Evolutionary conservation across 2,329 filamentous ascomycete species (phyloP), one percentile per base, ranked within the genome.

Genomic region (Pseudogymnoascus sp.): DNA sequence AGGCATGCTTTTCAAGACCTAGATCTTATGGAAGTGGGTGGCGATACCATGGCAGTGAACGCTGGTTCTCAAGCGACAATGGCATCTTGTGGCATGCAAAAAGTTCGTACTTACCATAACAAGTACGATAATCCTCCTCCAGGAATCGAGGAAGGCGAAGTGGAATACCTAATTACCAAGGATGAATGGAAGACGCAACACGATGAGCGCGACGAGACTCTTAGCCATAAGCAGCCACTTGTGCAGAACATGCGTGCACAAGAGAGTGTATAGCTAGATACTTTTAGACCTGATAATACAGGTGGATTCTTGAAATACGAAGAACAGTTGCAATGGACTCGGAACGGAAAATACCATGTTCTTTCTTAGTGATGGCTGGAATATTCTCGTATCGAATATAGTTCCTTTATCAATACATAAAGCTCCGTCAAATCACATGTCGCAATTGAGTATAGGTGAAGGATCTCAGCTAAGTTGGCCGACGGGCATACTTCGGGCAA

Each of bases 21-120:
- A 3, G 64, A 63, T 8, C 58, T 72, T 17, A 60, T 64, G 7
- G 66, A 68, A 38, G 62, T 71, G 1, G 67, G 66, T 39, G 71
- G 67, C 6, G 69, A 72, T 58, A 73, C 71, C 13, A 73, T 73
- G 71, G 66, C 69, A 31, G 65, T 73, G 9, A 73, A 73, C 59
- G 63, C 59, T 51, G 68, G 68, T 4, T 73, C 71, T 2, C 60
- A 69, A 27, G 69, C 70, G 29, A 55, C 48, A 55, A 55, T 55
- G 48, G 48, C 48, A 55, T 55, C 48, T 55, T 55, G 13, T 55
- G 48, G 48, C 5, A 55, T 55, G 48, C 15, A 5, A 5, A 55
- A 55, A 55, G 29, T 55, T n/a, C 48, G 48, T 15, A 55, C 48
- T 12, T 55, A 55, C 48, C 8, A 33, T 55, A 55, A n/a, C 9